Percentiles rank a stretch among this genome's conserved stretches.
Evolutionary conservation across 164 flowering plant species (phyloP).

Genomic region (Tetracentron sinense): DNA sequence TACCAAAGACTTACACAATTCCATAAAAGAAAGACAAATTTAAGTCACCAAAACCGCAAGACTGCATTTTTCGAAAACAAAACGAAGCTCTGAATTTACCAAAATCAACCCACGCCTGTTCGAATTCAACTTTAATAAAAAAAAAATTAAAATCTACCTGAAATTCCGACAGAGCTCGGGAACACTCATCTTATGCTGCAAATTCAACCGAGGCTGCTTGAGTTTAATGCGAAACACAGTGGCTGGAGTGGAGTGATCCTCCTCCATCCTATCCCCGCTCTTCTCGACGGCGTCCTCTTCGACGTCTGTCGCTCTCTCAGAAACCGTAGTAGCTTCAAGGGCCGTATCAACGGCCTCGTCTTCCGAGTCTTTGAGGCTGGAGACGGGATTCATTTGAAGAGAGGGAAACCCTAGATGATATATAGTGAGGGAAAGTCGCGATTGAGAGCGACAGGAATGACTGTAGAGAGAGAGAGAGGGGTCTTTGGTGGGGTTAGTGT

Average conservation of each 20-base stretch:
- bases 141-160: conserved; percentile 42
- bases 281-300: conserved; percentile 23
- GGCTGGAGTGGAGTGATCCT: conserved; percentile 51
- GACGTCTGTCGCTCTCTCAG: conserved; percentile 19
- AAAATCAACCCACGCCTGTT: background rate
- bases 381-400: conserved; percentile 34
- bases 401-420: conserved; percentile 43
- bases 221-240: conserved; percentile 76
- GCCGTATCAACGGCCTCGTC: conserved; percentile 28
- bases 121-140: background rate
- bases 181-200: conserved; percentile 89
- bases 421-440: conserved; percentile 45
- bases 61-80: background rate
- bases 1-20: background rate
- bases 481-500: background rate
- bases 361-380: conserved; percentile 28
- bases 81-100: background rate
- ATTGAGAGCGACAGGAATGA: conserved; percentile 78
- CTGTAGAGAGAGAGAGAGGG: conserved; percentile 29
- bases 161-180: conserved; percentile 96
- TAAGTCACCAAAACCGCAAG: background rate
- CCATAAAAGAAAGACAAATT: background rate
- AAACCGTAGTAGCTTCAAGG: conserved; percentile 12
- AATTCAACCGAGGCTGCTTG: conserved; percentile 80
- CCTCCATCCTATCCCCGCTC: conserved; percentile 55